Evolutionary conservation across 164 flowering plant genomes (phyloP), one percentile per base, ranked within the genome.

Genomic region (Sedum album): DNA sequence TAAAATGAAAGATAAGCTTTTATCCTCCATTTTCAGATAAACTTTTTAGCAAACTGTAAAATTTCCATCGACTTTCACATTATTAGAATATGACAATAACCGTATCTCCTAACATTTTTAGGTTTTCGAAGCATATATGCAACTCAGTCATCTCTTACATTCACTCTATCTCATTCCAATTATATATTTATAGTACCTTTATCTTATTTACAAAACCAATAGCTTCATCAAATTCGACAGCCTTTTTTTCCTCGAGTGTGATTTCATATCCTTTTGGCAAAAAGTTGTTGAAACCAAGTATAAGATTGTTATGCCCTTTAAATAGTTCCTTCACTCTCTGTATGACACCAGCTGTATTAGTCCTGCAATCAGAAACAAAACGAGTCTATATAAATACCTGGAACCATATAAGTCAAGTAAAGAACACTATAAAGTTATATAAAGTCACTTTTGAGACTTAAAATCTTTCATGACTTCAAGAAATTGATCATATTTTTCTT

Each of bases 381-480:
- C 17, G 31, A 17, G 36, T 33, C 1, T 36, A 60, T 14, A 60
- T 65, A 33, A 7, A 36, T 48, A 23, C 21, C 42, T 35, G 5
- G 28, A 33, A 65, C 21, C 33, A 11, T 30, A 7, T 4, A 8
- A 41, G 2, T 26, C 26, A 1, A 61, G n/a, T 4, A 31, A 20
- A 42, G 21, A 48, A 66, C 21, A 1, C n/a, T 31, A 26, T 38
- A 31, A 30, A 15, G 38, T 35, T 7, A 28, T 31, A 65, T 7
- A 13, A 64, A 36, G 20, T 8, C 69, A 86, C 97, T 92, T 84
- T 70, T 86, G 89, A 61, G 90, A 91, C 83, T 91, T 89, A 75
- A 91, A 91, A 74, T 91, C 93, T 72, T 91, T 91, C 97, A 91
- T 89, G 72, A 91, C 93, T 74, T 91, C 97, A 66, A 91, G 91